phyloP scores from a whole-genome alignment of 2,329 filamentous ascomycete genomes.

The Calonectria montana region DNA sequence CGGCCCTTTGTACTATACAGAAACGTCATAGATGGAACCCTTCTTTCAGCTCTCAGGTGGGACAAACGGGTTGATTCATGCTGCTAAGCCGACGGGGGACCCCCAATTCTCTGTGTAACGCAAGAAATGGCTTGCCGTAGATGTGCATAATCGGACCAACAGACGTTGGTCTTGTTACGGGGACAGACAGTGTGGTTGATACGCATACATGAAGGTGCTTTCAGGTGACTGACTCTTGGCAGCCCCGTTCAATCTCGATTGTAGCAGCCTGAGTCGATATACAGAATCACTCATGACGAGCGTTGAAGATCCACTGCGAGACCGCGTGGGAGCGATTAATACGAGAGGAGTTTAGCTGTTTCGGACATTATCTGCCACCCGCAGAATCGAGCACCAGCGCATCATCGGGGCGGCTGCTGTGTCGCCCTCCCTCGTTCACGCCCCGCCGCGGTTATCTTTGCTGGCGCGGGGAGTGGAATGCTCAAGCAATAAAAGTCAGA shows the following conservation, averaged over 20 bases:
- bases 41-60: not conserved
- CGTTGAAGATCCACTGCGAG: not conserved
- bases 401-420: constrained; percentile 10
- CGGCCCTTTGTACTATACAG: not conserved
- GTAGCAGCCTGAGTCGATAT: not conserved
- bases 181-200: not conserved
- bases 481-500: not conserved
- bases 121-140: constrained; percentile 5
- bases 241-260: not conserved
- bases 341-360: not conserved
- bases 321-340: not conserved
- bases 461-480: not conserved
- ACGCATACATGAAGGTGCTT: not conserved
- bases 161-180: not conserved
- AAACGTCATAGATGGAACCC: not conserved
- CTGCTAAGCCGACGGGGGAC: not conserved
- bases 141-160: not conserved
- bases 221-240: not conserved
- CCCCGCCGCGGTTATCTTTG: not conserved
- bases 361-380: constrained; percentile 7
- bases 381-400: constrained; percentile 15
- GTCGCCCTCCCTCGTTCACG: not conserved
- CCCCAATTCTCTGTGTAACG: constrained; percentile 5
- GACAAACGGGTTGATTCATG: not conserved
- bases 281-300: not conserved